A percentile compares a stretch with the other conserved stretches of the same genome.
These are phyloP conservation scores for Fusarium citri DNA, from an alignment of 2,329 filamentous ascomycete species.

Conservation along the genomic window DNA sequence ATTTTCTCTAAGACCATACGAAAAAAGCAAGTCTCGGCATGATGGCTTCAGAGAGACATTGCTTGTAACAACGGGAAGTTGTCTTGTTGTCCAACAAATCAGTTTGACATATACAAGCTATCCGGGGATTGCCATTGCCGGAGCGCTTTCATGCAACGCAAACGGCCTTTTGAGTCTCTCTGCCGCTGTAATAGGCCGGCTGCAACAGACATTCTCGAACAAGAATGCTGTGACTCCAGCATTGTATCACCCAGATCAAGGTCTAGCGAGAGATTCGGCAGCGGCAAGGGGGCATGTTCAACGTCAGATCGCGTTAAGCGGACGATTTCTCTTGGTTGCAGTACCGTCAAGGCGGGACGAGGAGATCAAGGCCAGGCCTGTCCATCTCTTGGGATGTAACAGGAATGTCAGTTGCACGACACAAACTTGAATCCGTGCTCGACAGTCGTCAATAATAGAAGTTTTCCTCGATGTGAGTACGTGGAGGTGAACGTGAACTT, in stretches of 20 bases:
- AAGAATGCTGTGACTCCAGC: conserved; percentile 21
- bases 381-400: neutral
- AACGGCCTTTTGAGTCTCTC: conserved; percentile 29
- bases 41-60: neutral
- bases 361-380: neutral
- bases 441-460: neutral
- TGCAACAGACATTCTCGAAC: conserved; percentile 26
- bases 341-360: neutral
- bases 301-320: neutral
- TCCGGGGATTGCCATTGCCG: conserved; percentile 28
- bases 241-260: conserved; percentile 29
- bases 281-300: neutral
- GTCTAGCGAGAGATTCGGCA: conserved; percentile 39
- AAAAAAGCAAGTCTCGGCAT: neutral
- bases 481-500: neutral
- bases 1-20: neutral
- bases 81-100: conserved; percentile 14
- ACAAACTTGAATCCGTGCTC: conserved; percentile 2
- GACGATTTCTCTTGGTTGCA: conserved; percentile 1
- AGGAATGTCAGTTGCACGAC: neutral
- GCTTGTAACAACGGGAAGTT: neutral
- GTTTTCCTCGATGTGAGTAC: neutral
- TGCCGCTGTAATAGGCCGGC: conserved; percentile 18
- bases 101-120: conserved; percentile 15
- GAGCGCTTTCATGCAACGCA: conserved; percentile 32